These are phyloP conservation scores for Pholiota molesta DNA, from an alignment of 768 basidiomycete species.

Conservation along the genomic window DNA sequence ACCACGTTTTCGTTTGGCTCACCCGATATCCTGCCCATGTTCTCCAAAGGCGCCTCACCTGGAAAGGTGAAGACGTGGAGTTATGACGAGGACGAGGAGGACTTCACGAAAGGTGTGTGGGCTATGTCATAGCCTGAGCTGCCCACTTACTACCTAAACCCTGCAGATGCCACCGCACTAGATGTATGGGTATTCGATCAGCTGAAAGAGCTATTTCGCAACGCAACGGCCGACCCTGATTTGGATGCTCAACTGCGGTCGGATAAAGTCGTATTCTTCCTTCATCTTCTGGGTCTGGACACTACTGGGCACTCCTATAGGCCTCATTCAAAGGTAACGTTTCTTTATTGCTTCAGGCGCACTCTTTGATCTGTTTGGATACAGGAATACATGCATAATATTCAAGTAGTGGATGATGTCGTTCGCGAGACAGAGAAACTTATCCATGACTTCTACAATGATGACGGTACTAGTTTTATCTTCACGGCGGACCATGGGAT, in stretches of 20 bases:
- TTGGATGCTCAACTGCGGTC: constrained; percentile 56
- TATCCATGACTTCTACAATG: constrained; percentile 63
- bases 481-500: constrained; percentile 93
- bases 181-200: constrained; percentile 82
- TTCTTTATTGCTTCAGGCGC: neutral
- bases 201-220: constrained; percentile 60
- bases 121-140: neutral
- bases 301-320: constrained; percentile 88
- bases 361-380: neutral
- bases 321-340: constrained; percentile 69
- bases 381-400: constrained; percentile 87
- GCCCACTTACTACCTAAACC: neutral
- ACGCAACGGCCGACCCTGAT: constrained; percentile 55
- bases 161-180: constrained; percentile 70
- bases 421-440: constrained; percentile 67
- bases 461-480: constrained; percentile 71
- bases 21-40: constrained; percentile 90
- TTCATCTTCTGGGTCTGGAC: constrained; percentile 84
- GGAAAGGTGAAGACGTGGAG: constrained; percentile 76
- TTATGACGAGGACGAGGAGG: constrained; percentile 78
- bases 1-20: constrained; percentile 84
- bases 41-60: constrained; percentile 69
- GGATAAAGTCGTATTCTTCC: constrained; percentile 74
- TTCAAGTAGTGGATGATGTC: constrained; percentile 76
- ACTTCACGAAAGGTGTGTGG: constrained; percentile 77